Evolutionary conservation across 129 eudicot genomes (phyloP).

Genomic region (Heracleum sosnowskyi): DNA sequence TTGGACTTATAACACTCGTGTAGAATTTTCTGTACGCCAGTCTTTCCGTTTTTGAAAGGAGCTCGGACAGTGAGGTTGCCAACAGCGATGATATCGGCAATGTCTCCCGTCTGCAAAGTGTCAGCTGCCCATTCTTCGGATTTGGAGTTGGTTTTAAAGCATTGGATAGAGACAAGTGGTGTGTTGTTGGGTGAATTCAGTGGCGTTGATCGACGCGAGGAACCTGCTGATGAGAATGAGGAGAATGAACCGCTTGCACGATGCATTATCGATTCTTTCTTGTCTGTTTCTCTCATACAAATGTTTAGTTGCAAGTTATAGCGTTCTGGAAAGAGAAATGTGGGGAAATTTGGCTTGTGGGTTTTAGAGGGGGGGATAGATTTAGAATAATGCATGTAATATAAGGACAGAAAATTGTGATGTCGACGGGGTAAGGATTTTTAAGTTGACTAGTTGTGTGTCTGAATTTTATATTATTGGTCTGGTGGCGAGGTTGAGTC

Average conservation of each 20-base stretch:
- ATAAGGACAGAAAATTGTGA: neutral
- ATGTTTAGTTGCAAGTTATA: neutral
- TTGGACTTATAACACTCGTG: constrained; percentile 50
- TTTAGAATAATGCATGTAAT: neutral
- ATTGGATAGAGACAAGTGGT: constrained; percentile 52
- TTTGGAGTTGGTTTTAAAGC: constrained; percentile 62
- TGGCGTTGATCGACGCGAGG: constrained; percentile 15
- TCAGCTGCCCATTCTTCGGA: constrained; percentile 86
- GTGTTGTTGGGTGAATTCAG: neutral
- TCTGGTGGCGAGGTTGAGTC: neutral
- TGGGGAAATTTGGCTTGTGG: neutral
- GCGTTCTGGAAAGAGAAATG: neutral
- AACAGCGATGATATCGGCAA: constrained; percentile 58
- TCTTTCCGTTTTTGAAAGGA: constrained; percentile 67
- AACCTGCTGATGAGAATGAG: neutral
- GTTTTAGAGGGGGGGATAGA: neutral
- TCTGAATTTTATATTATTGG: neutral
- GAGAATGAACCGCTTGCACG: neutral
- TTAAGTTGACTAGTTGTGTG: neutral
- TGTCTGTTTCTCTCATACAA: neutral
- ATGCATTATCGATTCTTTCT: neutral
- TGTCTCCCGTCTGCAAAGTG: constrained; percentile 75
- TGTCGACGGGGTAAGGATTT: neutral
- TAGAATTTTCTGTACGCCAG: constrained; percentile 57
- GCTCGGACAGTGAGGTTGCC: constrained; percentile 42